Evolutionary conservation across 2,329 filamentous ascomycete species (phyloP).

Genomic region (Dendryphion nanum): DNA sequence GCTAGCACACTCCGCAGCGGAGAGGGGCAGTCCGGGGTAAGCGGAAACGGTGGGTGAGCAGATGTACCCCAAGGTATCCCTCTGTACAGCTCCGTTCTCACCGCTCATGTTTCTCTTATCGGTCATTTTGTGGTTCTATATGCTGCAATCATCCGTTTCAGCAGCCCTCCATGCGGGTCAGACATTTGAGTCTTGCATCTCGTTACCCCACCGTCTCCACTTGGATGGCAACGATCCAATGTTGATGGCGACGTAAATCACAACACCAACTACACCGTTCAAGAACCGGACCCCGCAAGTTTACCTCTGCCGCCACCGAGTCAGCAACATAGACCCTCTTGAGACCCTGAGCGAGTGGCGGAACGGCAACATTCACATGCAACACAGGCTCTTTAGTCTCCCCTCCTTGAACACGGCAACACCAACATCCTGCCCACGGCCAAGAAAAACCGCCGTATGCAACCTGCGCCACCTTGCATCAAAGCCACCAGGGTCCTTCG

Average conservation of each 20-base stretch:
- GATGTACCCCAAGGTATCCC: no score
- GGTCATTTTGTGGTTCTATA: no score
- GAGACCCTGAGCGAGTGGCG: slow-evolving; percentile 1
- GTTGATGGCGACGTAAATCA: background rate
- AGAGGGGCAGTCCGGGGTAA: slow-evolving; percentile 15
- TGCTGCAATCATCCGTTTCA: slow-evolving; percentile 3
- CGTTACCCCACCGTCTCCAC: no score
- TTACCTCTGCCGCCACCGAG: background rate
- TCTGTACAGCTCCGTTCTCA: no score
- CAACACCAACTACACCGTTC: background rate
- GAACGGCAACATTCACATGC: slow-evolving; percentile 5
- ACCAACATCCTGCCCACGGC: no score
- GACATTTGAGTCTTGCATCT: background rate
- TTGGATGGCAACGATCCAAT: no score
- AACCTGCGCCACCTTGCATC: no score
- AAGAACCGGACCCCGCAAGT: background rate
- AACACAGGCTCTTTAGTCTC: no score
- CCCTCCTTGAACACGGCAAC: no score
- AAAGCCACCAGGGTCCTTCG: slow-evolving; percentile 4
- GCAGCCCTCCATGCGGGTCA: background rate
- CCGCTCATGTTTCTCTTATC: no score
- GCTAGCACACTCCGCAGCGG: slow-evolving; percentile 9
- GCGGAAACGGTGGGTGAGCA: no score
- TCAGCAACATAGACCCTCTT: background rate
- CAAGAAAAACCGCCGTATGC: slow-evolving; percentile 1